These are phyloP conservation scores for Moesziomyces sp. DNA, from an alignment of 1,284 basidiomycete genomes.

Conservation along the genomic window DNA sequence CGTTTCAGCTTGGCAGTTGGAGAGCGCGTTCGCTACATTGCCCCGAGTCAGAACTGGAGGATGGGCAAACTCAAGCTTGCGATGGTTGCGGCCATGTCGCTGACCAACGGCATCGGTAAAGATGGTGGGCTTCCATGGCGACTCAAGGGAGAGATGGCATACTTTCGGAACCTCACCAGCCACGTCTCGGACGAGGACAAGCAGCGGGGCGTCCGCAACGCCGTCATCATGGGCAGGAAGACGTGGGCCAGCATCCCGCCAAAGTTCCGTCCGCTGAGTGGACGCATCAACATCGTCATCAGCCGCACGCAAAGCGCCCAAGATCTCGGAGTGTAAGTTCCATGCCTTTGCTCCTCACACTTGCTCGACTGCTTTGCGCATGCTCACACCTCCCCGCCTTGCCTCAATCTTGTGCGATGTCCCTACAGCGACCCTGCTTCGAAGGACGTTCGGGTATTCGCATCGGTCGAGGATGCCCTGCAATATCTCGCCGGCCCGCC, in stretches of 20 bases:
- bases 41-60: not conserved
- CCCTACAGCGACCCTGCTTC: constrained; percentile 55
- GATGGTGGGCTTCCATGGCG: constrained; percentile 84
- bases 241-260: constrained; percentile 98
- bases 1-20: too few relatives aligned
- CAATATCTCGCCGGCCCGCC: constrained; percentile 1
- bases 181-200: constrained; percentile 67
- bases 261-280: constrained; percentile 83
- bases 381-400: constrained; percentile 1
- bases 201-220: constrained; percentile 72
- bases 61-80: constrained; percentile 72
- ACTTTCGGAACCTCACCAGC: constrained; percentile 85
- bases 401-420: constrained; percentile 4
- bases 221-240: constrained; percentile 93
- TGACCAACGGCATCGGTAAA: constrained; percentile 86
- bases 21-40: too few relatives aligned
- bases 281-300: constrained; percentile 83
- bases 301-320: constrained; percentile 75
- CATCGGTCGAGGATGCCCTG: constrained; percentile 26
- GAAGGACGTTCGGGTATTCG: constrained; percentile 25
- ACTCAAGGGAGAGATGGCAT: constrained; percentile 88
- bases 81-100: constrained; percentile 91
- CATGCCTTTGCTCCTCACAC: not conserved
- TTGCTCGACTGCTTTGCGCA: not conserved
- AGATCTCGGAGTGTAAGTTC: constrained; percentile 73